These are phyloP conservation scores for Podila horticola DNA, from an alignment of 192 early-diverging fungal genomes.

Conservation along the genomic window DNA sequence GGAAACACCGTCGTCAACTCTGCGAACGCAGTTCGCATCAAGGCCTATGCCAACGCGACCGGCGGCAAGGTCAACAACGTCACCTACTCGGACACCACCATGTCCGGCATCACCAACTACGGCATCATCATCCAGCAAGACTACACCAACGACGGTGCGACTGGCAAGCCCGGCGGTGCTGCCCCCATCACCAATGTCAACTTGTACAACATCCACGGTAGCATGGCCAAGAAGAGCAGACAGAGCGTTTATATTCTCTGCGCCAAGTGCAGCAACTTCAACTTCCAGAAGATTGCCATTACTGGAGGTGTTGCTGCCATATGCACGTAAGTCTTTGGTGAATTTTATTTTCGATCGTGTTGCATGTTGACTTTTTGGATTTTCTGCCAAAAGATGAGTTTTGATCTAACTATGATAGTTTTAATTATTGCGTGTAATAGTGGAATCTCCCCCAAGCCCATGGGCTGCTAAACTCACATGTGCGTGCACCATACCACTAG, in stretches of 20 bases:
- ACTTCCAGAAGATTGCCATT: conserved; percentile 47
- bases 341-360: too few species aligned
- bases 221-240: conserved; percentile 25
- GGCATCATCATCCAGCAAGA: conserved; percentile 59
- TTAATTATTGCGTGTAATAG: conserved; percentile 5
- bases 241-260: conserved; percentile 35
- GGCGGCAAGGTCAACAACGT: conserved; percentile 57
- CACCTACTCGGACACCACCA: conserved; percentile 53
- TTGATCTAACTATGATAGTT: conserved; percentile 11
- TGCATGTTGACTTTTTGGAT: conserved; percentile 1
- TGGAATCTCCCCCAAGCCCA: conserved; percentile 34
- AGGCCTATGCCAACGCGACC: conserved; percentile 55
- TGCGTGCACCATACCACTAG: not conserved
- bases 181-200: conserved; percentile 54
- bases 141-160: conserved; percentile 52
- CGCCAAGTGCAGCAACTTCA: conserved; percentile 48
- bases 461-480: conserved; percentile 16
- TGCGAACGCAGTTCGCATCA: conserved; percentile 61
- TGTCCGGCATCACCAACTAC: conserved; percentile 42
- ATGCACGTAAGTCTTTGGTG: conserved; percentile 34
- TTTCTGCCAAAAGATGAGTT: not conserved
- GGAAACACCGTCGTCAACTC: conserved; percentile 42
- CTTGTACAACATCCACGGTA: conserved; percentile 51
- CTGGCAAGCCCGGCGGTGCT: conserved; percentile 45
- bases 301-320: conserved; percentile 17